These are phyloP conservation scores for Gracilariopsis chorda DNA, from an alignment of 23 red algal genomes.

Conservation along the genomic window DNA sequence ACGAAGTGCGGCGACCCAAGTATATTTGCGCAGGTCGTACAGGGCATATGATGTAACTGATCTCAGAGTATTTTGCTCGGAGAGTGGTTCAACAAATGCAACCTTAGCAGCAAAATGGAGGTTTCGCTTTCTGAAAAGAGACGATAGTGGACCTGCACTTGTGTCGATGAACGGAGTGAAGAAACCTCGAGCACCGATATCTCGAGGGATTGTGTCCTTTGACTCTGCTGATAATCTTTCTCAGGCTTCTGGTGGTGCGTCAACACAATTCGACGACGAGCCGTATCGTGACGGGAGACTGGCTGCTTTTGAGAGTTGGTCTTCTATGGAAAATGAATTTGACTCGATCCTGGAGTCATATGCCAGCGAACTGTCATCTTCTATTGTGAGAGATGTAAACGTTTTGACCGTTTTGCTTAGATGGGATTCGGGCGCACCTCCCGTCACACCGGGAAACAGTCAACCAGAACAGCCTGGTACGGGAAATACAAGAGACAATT, in stretches of 20 bases:
- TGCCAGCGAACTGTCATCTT: neutral
- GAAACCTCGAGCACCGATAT: neutral
- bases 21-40: conserved; percentile 82
- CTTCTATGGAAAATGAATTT: conserved; percentile 66
- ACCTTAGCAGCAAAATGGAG: conserved; percentile 24
- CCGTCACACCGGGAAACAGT: neutral
- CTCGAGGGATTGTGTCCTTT: conserved; percentile 55
- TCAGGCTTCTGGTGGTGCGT: neutral
- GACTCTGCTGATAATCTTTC: conserved; percentile 97
- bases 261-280: conserved; percentile 28
- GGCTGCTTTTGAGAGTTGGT: conserved; percentile 67
- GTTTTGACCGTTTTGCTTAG: conserved; percentile 71
- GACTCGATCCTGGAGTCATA: conserved; percentile 58
- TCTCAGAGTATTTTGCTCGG: conserved; percentile 29
- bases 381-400: conserved; percentile 53
- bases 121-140: conserved; percentile 59
- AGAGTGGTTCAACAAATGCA: neutral
- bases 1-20: conserved; percentile 57
- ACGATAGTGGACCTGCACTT: conserved; percentile 4
- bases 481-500: neutral
- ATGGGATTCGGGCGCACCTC: conserved; percentile 49
- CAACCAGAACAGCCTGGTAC: neutral
- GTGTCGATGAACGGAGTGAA: conserved; percentile 8
- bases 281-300: conserved; percentile 75
- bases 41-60: conserved; percentile 85